Percentiles rank a stretch among this genome's conserved stretches.
These are phyloP conservation scores for Mucor sp. DNA, from an alignment of 371 early-diverging fungal species.

Conservation along the genomic window DNA sequence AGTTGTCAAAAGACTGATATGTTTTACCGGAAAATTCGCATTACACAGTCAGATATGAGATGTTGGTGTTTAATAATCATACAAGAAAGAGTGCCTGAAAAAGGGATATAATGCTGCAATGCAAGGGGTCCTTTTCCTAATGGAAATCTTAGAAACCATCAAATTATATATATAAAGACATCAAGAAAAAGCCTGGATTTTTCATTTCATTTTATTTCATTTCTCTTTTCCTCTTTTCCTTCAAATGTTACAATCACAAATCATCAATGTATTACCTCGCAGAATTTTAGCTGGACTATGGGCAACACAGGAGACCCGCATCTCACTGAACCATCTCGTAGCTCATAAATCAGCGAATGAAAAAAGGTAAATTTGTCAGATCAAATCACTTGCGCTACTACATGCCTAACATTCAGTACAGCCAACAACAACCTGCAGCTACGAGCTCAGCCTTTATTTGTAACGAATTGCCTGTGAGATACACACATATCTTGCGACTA, in stretches of 20 bases:
- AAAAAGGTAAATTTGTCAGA: conserved; percentile 2
- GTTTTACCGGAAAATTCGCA: conserved; percentile 7
- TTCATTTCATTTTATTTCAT: background rate
- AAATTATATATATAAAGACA: conserved; percentile 7
- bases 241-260: conserved; percentile 46
- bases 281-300: conserved; percentile 39
- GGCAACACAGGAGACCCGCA: conserved; percentile 43
- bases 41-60: conserved; percentile 11
- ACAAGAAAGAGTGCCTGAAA: conserved; percentile 1
- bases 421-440: conserved; percentile 30
- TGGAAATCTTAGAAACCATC: conserved; percentile 19
- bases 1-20: conserved; percentile 18
- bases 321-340: conserved; percentile 29
- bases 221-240: conserved; percentile 8
- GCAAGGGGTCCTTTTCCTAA: conserved; percentile 19
- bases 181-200: background rate
- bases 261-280: conserved; percentile 42
- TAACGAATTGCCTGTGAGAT: conserved; percentile 70
- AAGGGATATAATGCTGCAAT: conserved; percentile 10
- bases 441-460: conserved; percentile 64
- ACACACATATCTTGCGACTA: conserved; percentile 62
- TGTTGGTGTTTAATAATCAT: background rate
- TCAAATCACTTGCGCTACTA: background rate
- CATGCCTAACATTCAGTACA: background rate
- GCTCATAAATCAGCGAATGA: background rate